Evolutionary conservation across 768 basidiomycete species (phyloP).

Genomic region (Serpula lacrymans): DNA sequence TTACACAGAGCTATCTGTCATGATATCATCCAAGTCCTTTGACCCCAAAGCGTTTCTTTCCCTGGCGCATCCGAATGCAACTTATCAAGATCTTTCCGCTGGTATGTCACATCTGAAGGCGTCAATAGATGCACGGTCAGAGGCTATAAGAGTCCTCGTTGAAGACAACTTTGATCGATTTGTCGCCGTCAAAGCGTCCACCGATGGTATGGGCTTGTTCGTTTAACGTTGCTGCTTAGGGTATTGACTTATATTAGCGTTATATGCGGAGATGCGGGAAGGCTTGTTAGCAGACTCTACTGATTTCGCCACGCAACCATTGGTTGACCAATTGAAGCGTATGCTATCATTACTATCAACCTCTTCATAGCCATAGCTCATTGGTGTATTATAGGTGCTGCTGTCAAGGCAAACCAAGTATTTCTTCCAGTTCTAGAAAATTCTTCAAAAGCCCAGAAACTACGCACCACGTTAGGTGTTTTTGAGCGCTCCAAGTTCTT

Average conservation of each 20-base stretch:
- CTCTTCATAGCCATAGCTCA: not conserved
- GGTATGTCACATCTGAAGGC: constrained; percentile 73
- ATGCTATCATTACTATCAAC: constrained; percentile 17
- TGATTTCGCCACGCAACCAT: constrained; percentile 79
- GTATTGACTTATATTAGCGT: constrained; percentile 42
- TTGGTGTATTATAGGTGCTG: constrained; percentile 56
- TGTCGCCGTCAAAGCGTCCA: constrained; percentile 94
- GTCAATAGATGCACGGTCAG: constrained; percentile 86
- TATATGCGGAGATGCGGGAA: constrained; percentile 92
- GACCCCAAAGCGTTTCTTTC: constrained; percentile 94
- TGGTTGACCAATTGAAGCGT: constrained; percentile 88
- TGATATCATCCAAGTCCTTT: constrained; percentile 91
- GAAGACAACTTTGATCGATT: constrained; percentile 99
- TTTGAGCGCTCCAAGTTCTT: constrained; percentile 98
- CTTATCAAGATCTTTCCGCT: constrained; percentile 82
- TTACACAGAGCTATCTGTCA: constrained; percentile 67
- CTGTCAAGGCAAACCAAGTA: constrained; percentile 90
- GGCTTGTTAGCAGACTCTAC: constrained; percentile 71
- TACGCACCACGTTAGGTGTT: constrained; percentile 89
- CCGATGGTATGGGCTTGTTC: constrained; percentile 63
- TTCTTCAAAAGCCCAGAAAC: constrained; percentile 87
- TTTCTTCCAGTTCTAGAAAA: constrained; percentile 97
- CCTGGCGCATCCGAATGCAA: constrained; percentile 89
- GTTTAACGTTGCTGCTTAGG: constrained; percentile 5
- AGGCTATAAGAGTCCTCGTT: constrained; percentile 91